phyloP scores from a whole-genome alignment of 108 stramenopile genomes.

The Aurantiochytrium sp. region DNA sequence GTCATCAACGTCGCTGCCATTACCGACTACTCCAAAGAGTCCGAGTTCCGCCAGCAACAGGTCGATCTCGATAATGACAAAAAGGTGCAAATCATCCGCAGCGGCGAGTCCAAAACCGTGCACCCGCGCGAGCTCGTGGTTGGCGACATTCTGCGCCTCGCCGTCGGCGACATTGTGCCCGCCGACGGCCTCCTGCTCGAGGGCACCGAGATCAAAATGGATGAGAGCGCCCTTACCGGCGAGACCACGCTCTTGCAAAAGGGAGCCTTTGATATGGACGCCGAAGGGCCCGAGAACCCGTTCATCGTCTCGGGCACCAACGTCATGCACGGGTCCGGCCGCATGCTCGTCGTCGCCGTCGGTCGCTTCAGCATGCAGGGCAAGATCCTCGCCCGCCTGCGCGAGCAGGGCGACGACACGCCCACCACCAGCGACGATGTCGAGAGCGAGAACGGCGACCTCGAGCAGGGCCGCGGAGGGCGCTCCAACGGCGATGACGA shows the following conservation, averaged over 20 bases:
- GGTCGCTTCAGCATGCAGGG: slow-evolving; percentile 68
- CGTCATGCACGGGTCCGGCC: slow-evolving; percentile 57
- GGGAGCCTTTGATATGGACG: slow-evolving; percentile 16
- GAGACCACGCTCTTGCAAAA: slow-evolving; percentile 82
- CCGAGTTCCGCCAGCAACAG: slow-evolving; percentile 79
- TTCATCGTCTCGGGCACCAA: slow-evolving; percentile 68
- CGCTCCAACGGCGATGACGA: neutral
- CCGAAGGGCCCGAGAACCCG: slow-evolving; percentile 46
- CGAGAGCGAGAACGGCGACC: slow-evolving; percentile 34
- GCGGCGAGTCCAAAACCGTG: slow-evolving; percentile 68
- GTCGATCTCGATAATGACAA: slow-evolving; percentile 67
- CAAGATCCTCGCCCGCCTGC: slow-evolving; percentile 67
- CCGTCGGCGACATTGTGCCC: slow-evolving; percentile 75
- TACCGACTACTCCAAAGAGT: slow-evolving; percentile 89
- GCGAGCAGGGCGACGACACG: slow-evolving; percentile 19
- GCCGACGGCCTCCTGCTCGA: slow-evolving; percentile 85
- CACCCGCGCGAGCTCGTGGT: slow-evolving; percentile 87
- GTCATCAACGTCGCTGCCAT: slow-evolving; percentile 83
- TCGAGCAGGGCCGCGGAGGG: slow-evolving; percentile 27
- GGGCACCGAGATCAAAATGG: slow-evolving; percentile 75
- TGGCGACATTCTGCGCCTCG: slow-evolving; percentile 87
- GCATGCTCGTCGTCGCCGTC: slow-evolving; percentile 68
- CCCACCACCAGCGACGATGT: slow-evolving; percentile 38
- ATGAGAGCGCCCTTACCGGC: slow-evolving; percentile 87
- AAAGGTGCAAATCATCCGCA: slow-evolving; percentile 66